Evolutionary conservation across 2,329 filamentous ascomycete genomes (phyloP), one percentile per base, ranked within the genome.

Genomic region (Raffaelea ambrosiae): DNA sequence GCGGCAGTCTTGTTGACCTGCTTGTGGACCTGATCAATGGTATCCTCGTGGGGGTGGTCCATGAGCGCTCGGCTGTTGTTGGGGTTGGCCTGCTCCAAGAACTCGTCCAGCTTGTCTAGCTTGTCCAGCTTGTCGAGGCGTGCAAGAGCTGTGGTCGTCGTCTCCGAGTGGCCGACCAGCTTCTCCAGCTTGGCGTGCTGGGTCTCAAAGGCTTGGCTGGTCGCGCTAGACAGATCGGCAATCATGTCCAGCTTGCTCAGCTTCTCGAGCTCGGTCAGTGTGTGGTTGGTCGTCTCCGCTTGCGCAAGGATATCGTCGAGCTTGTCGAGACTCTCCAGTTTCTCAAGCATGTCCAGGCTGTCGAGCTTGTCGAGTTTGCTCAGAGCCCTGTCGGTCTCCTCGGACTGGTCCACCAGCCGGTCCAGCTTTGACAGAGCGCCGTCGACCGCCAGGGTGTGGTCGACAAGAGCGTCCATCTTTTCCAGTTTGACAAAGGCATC

Each of bases 11-110:
- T 76, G 61, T 88, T 80, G 48, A 98, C 88, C 56, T 95, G 86
- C 54, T 86, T 77, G 59, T 96, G 88, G 44, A 97, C 93, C 63
- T 89, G 79, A 55, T 96, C 88, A 5, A 98, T 76, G 21, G 87
- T 86, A 53, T 86, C 84, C 18, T 38, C 35, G 35, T 16, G 14
- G 5, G 5, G 5, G 16, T 16, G 13, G 7, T 38, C 35, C 14
- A 8, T 19, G 35, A 38, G 8, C 7, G 13, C 35, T 5, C 13
- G 35, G 13, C 18, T 38, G 35, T 38, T 19, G 35, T 16, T 19
- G 26, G 26, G 26, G 7, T 29, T 7, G 16, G 16, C 18, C 16
- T 38, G 13, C 18, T 77, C 77, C 38, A 88, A 71, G 4, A 85
- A 66, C 53, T 67, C 69, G 48, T 71, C 76, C 5, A 81, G 75